Base-by-base conservation (phyloP, 345 rosid species). In the Pistacia vera region DNA sequence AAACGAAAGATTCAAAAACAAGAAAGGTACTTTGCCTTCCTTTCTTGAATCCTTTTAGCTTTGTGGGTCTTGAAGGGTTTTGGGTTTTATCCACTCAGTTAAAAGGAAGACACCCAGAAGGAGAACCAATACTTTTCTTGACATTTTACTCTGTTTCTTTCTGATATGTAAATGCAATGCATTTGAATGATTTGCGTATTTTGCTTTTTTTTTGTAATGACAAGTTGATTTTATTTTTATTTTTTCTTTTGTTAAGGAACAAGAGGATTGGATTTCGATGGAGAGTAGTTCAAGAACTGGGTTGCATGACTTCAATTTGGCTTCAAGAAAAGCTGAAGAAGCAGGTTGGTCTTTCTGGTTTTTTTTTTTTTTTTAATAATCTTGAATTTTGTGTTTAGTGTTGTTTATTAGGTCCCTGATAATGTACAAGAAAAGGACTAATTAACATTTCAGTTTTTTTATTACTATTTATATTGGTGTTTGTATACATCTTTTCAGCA, bases 311-410 rank as follows among this genome's bases (percentile, higher is more conserved):
- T 74, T 89, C 13, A 84, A 77, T 74, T 68, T 92, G 85, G 95
- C 97, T 62, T 93, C 99, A 77, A 88, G 97, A 89, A 96, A 86
- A 79, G 97, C 97, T 17, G 97, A 96, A 87, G 97, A 93, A 86
- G 87, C 95, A 73, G 98, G 98, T 93, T 56, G 22, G 85, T 52
- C 0, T 54, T 13, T 20, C 52, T 16, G 55, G 28, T 9, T 13
- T 13, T 8, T 38, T 6, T 41, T 1, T 41, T 41, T 41, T 41
- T 41, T 41, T 41, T 0, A 0, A 41, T 7, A 41, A 41, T 76
- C 46, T 41, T 66, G 20, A 57, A 11, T 17, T 33, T n/a, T 48
- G 9, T 11, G 20, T 16, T 2, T 25, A 0, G 3, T 11, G 8
- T 7, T 56, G 13, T 11, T 63, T 60, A 58, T 65, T 63, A 55